phyloP scores from a whole-genome alignment of 2,329 filamentous ascomycete genomes.

The Venturiaceae sp. region DNA sequence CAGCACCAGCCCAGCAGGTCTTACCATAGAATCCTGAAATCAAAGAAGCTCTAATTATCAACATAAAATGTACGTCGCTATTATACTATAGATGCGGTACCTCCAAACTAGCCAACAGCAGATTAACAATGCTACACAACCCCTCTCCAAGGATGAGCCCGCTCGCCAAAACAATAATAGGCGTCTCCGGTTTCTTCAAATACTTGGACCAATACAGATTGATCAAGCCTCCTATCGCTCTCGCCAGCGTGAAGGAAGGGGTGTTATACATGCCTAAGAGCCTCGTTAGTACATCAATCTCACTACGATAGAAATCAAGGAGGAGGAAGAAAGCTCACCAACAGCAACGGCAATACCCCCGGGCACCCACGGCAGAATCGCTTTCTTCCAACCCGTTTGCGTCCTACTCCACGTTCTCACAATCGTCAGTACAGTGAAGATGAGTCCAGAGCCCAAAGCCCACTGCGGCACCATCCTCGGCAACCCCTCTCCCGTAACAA shows the following conservation, averaged over 20 bases:
- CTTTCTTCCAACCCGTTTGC: constrained; percentile 22
- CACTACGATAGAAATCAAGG: too few species aligned
- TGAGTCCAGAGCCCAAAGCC: constrained; percentile 60
- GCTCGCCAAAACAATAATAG: constrained; percentile 78
- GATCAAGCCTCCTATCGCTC: constrained; percentile 68
- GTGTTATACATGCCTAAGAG: constrained; percentile 95
- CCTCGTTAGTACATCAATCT: too few species aligned
- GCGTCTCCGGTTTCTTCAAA: constrained; percentile 52
- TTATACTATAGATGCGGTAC: constrained; percentile 63
- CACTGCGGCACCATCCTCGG: constrained; percentile 76
- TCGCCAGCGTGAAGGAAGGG: constrained; percentile 85
- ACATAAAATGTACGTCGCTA: background rate
- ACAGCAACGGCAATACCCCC: constrained; percentile 95
- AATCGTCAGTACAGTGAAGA: constrained; percentile 65
- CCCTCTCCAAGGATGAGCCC: constrained; percentile 91
- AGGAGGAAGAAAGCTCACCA: constrained; percentile 42
- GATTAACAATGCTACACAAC: constrained; percentile 81
- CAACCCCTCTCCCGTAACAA: constrained; percentile 84
- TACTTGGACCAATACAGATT: constrained; percentile 68
- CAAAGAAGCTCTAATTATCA: background rate
- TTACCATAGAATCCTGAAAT: background rate
- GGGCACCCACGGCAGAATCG: constrained; percentile 59
- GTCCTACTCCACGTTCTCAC: constrained; percentile 42
- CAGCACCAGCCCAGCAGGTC: too few species aligned
- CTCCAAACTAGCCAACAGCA: constrained; percentile 65